phyloP scores from a whole-genome alignment of 345 rosid species.

The Heritiera fomes region DNA sequence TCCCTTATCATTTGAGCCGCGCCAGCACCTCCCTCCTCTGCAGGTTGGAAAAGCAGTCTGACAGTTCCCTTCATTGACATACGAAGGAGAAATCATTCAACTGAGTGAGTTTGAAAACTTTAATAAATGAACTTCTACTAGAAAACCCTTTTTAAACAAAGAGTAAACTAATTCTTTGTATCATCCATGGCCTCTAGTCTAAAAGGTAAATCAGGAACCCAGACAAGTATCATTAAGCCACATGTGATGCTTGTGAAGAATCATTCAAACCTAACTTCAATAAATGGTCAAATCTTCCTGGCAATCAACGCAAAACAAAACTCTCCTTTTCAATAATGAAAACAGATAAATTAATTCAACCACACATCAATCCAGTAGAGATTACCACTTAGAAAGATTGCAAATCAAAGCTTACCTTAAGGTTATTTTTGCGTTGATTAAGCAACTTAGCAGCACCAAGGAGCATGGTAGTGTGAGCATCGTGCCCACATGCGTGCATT shows the following conservation, averaged over 20 bases:
- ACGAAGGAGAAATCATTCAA: slow-evolving; percentile 17
- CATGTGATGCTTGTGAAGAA: neutral
- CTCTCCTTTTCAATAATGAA: neutral
- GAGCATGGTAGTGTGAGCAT: slow-evolving; percentile 78
- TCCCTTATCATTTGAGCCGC: slow-evolving; percentile 74
- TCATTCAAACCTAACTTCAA: neutral
- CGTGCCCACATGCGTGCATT: slow-evolving; percentile 92
- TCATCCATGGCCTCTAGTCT: neutral
- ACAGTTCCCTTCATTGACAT: slow-evolving; percentile 66
- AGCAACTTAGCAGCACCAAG: slow-evolving; percentile 91
- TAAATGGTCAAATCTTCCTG: neutral
- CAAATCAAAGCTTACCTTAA: slow-evolving; percentile 47
- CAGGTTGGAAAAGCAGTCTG: slow-evolving; percentile 87
- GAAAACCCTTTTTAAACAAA: neutral
- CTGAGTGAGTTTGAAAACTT: neutral
- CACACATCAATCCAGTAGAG: neutral
- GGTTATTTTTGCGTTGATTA: slow-evolving; percentile 53
- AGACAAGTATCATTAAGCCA: neutral
- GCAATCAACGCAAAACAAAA: neutral
- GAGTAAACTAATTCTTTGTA: neutral
- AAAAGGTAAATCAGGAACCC: neutral
- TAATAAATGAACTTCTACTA: neutral
- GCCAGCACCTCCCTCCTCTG: slow-evolving; percentile 90
- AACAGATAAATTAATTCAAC: neutral
- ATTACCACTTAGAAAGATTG: neutral